Evolutionary conservation across 495 filamentous ascomycete species (phyloP).

Genomic region (Tetracladium setigerum): DNA sequence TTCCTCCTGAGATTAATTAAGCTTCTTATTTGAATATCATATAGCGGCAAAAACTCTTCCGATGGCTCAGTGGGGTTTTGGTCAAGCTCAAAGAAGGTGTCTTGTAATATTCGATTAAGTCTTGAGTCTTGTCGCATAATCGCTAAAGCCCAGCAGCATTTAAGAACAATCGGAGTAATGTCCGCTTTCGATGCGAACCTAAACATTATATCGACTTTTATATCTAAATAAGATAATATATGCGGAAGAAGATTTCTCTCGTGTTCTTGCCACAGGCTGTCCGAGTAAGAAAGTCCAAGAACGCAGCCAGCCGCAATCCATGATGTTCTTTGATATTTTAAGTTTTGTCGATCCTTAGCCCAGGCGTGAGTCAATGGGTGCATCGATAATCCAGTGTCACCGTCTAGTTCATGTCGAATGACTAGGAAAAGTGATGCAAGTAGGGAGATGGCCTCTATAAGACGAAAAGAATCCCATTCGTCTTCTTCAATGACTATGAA

Average conservation of each 20-base stretch:
- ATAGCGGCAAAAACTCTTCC: slow-evolving; percentile 14
- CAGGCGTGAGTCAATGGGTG: slow-evolving; percentile 17
- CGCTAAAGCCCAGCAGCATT: slow-evolving; percentile 18
- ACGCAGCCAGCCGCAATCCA: slow-evolving; percentile 17
- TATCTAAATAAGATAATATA: slow-evolving; percentile 20
- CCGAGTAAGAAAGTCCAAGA: slow-evolving; percentile 14
- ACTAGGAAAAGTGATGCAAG: slow-evolving; percentile 22
- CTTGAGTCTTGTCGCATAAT: slow-evolving; percentile 16
- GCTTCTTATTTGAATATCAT: slow-evolving; percentile 15
- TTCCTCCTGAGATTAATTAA: slow-evolving; percentile 6
- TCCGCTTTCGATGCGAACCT: slow-evolving; percentile 5
- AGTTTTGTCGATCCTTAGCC: slow-evolving; percentile 14
- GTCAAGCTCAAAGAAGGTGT: slow-evolving; percentile 4
- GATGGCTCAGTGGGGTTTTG: slow-evolving; percentile 8
- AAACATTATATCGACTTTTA: slow-evolving; percentile 9
- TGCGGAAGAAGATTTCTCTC: slow-evolving; percentile 20
- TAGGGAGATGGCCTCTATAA: slow-evolving; percentile 17
- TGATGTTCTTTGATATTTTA: slow-evolving; percentile 6
- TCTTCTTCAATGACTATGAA: slow-evolving; percentile 14
- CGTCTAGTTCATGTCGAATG: slow-evolving; percentile 10
- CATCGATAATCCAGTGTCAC: slow-evolving; percentile 14
- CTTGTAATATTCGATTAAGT: slow-evolving; percentile 11
- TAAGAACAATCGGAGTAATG: slow-evolving; percentile 17
- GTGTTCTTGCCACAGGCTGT: slow-evolving; percentile 13
- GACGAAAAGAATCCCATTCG: slow-evolving; percentile 22